Evolutionary conservation across 75 land plant species (phyloP), one percentile per base, ranked within the genome.

Genomic region (Picea sitchensis): DNA sequence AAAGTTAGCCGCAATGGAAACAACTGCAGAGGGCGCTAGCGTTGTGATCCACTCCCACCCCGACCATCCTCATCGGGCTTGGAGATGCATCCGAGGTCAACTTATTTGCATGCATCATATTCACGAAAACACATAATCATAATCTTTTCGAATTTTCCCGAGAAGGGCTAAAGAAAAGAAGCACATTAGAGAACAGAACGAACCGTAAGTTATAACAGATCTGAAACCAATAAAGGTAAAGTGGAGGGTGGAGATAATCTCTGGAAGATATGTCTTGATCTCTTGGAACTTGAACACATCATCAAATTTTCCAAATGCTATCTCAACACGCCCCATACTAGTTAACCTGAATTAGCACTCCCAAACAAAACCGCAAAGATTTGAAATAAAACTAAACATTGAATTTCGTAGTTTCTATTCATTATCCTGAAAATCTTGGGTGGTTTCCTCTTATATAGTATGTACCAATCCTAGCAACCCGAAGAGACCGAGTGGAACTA

Each of bases 221-320:
- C 93, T 92, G 17, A 86, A 90, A 17, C 93, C 93, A 18, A 89
- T 86, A 81, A 87, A 89, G 54, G 87, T 90, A 77, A 91, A 91
- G 76, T 90, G 84, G 51, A 91, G 81, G 14, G 88, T 88, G 61
- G 90, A 82, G 32, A 90, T 90, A 83, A 91, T 87, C 84, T 91
- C 93, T 31, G 93, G 85, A 60, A 91, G 41, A 34, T 92, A 92
- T 41, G 84, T 85, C 83, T 79, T 85, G 15, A 65, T 2, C 4
- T 34, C 13, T 36, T 65, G 17, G 1, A 65, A 32, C 68, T 65
- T 65, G 2, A 65, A 14, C 20, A 87, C 83, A 56, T 91, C 93
- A 26, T 82, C 87, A 4, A 76, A 34, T 17, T 81, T 41, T 3
- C 17, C 44, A 41, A 41, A 4, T 2, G 44, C 44, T 41, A 41